Base-by-base conservation (phyloP, 2,329 filamentous ascomycete genomes). In the Lecanicillium sp. region DNA sequence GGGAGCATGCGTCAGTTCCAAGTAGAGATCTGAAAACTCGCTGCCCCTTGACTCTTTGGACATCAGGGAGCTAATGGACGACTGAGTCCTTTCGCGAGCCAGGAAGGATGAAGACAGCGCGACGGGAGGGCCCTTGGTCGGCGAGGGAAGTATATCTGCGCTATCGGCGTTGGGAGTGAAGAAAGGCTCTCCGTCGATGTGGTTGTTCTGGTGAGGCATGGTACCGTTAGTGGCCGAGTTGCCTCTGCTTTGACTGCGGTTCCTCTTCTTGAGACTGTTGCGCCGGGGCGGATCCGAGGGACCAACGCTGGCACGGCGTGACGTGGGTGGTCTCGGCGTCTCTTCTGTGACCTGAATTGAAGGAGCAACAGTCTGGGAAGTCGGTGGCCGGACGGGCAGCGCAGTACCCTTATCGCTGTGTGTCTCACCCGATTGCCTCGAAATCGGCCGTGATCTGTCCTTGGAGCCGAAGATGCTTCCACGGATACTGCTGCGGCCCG, bases 301-400 rank as follows among this genome's bases (percentile, higher is more conserved):
- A 7, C 44, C 44, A 23, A 6, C 11, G 67, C 54, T 68, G 24
- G 53, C 56, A 46, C 60, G 60, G 7, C 62, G 62, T 38, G 63
- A 63, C n/a, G 59, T 61, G 27, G 66, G 67, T 47, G 54, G 59
- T 55, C 64, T 68, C 48, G 67, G 77, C 56, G 67, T 76, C 48
- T 88, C 86, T 50, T 80, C 78, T 0, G 83, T 93, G 21, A 94
- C 77, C 49, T 93, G 86, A 52, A 94, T 90, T 1, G 81, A 75
- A 2, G 89, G 88, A 26, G 83, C 75, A 17, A 59, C 54, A 5
- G 72, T 75, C 51, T 73, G 71, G 10, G 68, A 67, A 3, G 76
- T 70, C 11, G 61, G 59, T n/a, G 57, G 65, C 42, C 61, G 54
- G 3, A 58, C 55, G 1, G 63, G 55, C 7, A 55, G 39, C 4